Evolutionary conservation across 805 yeast genomes (phyloP), one percentile per base, ranked within the genome.

Genomic region (Blastobotrys robertii): DNA sequence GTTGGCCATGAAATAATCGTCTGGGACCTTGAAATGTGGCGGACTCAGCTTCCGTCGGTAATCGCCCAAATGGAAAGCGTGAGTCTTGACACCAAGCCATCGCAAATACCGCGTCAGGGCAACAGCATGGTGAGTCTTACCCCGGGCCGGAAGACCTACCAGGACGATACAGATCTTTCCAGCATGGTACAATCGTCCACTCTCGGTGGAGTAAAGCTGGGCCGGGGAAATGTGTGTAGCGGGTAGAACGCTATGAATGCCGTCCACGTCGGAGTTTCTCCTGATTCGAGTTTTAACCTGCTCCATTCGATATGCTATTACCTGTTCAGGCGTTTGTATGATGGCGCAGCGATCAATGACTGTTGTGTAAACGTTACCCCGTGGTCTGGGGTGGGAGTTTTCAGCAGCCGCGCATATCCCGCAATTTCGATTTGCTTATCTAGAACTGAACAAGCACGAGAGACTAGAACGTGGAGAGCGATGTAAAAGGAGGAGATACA

Each of bases 31-130:
- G 42, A 68, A 71, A 11, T 73, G 69, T 6, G 53, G 45, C 13
- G 41, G 45, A 12, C 47, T 36, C 16, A 54, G 48, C 37, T 47
- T 44, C 49, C 96, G 73, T 54, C 97, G 74, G 58, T 88, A 90
- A 60, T 92, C 94, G 16, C 96, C 92, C 47, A 88, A 74, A 63
- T 90, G 97, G 66, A 85, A 90, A 25, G 86, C 77, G 54, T 86
- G 88, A 1, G 96, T 81, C 56, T 84, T 81, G 14, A 92, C 97
- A 4, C 98, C 98, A 37, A 92, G 68, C 98, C 98, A 92, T 54
- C 97, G 74, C 51, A 94, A 69, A 61, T 88, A 92, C 45, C 98
- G 74, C 3, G 96, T 86, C 50, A 92, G 70, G 10, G 95, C 81
- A 33, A 90, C 97, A 4, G 96, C 82, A 40, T 90, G 69, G 59